These are phyloP conservation scores for Macrophomina pseudophaseolina DNA, from an alignment of 2,329 filamentous ascomycete species.

Conservation along the genomic window DNA sequence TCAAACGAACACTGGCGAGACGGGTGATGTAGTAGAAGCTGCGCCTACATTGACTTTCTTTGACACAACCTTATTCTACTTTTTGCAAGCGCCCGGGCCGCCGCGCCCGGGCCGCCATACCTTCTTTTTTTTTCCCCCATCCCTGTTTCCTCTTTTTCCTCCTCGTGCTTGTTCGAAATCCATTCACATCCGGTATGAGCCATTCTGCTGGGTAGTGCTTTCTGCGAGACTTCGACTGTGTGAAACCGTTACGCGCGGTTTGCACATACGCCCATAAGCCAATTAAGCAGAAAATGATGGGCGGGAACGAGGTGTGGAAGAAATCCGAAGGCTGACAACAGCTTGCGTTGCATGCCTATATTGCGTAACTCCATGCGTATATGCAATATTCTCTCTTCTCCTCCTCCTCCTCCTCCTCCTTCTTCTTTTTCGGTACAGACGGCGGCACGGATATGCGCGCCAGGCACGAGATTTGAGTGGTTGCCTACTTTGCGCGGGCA, in stretches of 20 bases:
- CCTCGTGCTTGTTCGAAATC: too few species aligned
- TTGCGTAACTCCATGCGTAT: too few species aligned
- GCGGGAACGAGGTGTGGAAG: too few species aligned
- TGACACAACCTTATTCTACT: background rate
- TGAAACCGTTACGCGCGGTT: background rate
- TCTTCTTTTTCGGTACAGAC: background rate
- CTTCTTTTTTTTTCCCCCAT: background rate
- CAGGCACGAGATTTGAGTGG: background rate
- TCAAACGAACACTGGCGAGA: background rate
- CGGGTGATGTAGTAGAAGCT: background rate
- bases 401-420: too few species aligned
- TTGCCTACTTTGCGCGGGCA: too few species aligned
- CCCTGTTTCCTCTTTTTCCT: background rate
- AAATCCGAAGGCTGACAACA: background rate
- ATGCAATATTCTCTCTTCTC: too few species aligned
- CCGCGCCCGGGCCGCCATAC: slow-evolving; percentile 1
- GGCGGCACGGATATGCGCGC: background rate
- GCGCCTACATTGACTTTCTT: background rate
- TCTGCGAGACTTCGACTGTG: background rate
- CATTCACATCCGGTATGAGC: too few species aligned
- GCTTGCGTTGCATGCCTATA: background rate
- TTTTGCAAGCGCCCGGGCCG: background rate
- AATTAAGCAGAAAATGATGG: too few species aligned
- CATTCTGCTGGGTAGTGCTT: too few species aligned
- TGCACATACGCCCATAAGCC: background rate